Evolutionary conservation across 2,329 filamentous ascomycete genomes (phyloP), one percentile per base, ranked within the genome.

Genomic region (Rhexocercosporidium sp.): DNA sequence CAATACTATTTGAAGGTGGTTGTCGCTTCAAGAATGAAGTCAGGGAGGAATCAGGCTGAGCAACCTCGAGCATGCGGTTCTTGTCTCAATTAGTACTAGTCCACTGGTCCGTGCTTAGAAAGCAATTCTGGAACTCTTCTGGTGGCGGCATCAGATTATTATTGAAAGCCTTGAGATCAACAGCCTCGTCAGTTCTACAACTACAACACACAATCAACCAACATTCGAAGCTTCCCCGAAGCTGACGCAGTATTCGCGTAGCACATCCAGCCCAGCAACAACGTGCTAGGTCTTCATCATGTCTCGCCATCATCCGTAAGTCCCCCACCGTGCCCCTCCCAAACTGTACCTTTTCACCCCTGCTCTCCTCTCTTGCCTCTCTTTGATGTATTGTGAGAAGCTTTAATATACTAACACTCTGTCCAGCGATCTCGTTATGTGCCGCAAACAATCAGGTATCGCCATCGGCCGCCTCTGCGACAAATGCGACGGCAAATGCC

Each of bases 401-500:
- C 64, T 60, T 16, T 54, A 65, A 67, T 34, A 49, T 69, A n/a
- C 67, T 66, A 60, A 73, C 67, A 64, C 39, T 59, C 39, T 59
- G 53, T 64, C 20, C 78, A 93, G 91, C 81, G 96, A 99, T 85
- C 90, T 99, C 74, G 96, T 99, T 76, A 98, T 98, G 95, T 99
- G 96, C 88, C 94, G 95, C 84, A 99, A 99, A 84, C 95, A 97
- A 81, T 86, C 95, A 69, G 96, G 96, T 82, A 97, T 98, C 79
- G 92, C 94, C 77, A 97, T 99, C 87, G 96, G 96, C 79, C 94
- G 96, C 66, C 92, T 99, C 78, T 99, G 96, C 87, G 96, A 99
- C 84, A 99, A 99, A 84, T 99, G 96, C 85, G 96, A 99, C 83
- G 96, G 96, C 81, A 99, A 99, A 85, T 99, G 96, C 78, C 96